A percentile compares a stretch with the other conserved stretches of the same genome.
Evolutionary conservation across 2,329 filamentous ascomycete genomes (phyloP).

Genomic region (Elsinoe perseae): DNA sequence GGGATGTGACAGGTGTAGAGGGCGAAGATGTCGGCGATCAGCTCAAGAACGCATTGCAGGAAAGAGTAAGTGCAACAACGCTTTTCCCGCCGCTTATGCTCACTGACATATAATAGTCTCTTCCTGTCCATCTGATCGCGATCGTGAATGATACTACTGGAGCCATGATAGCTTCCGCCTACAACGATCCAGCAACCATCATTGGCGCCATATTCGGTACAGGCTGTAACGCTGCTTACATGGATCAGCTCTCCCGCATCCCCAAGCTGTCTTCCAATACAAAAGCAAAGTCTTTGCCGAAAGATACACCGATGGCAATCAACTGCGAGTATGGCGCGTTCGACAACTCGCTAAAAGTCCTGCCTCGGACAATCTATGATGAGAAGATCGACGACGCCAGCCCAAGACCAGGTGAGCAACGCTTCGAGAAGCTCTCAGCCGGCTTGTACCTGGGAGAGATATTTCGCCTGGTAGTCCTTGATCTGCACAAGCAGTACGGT

Average conservation of each 20-base stretch:
- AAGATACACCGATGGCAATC: constrained; percentile 82
- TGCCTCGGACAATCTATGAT: constrained; percentile 82
- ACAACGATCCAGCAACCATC: constrained; percentile 75
- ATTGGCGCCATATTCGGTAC: constrained; percentile 93
- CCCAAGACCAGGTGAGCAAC: constrained; percentile 85
- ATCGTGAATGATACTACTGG: constrained; percentile 92
- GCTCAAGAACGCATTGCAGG: constrained; percentile 70
- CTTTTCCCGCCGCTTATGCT: neutral
- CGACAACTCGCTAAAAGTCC: constrained; percentile 84
- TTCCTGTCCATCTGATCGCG: constrained; percentile 76
- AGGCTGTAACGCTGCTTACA: constrained; percentile 89
- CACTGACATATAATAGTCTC: constrained; percentile 46
- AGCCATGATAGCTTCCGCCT: constrained; percentile 81
- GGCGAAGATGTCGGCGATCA: constrained; percentile 84
- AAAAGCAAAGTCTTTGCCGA: constrained; percentile 62
- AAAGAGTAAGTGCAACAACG: constrained; percentile 50
- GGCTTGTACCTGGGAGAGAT: constrained; percentile 92
- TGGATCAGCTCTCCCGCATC: constrained; percentile 74
- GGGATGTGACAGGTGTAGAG: constrained; percentile 88
- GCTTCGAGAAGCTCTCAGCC: constrained; percentile 97
- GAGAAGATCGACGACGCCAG: constrained; percentile 82
- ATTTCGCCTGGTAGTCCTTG: constrained; percentile 78
- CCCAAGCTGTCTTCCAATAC: constrained; percentile 59
- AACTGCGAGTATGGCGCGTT: constrained; percentile 99
- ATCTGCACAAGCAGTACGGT: constrained; percentile 63